These are phyloP conservation scores for Glomus cerebriforme DNA, from an alignment of 192 early-diverging fungal species.

Conservation along the genomic window DNA sequence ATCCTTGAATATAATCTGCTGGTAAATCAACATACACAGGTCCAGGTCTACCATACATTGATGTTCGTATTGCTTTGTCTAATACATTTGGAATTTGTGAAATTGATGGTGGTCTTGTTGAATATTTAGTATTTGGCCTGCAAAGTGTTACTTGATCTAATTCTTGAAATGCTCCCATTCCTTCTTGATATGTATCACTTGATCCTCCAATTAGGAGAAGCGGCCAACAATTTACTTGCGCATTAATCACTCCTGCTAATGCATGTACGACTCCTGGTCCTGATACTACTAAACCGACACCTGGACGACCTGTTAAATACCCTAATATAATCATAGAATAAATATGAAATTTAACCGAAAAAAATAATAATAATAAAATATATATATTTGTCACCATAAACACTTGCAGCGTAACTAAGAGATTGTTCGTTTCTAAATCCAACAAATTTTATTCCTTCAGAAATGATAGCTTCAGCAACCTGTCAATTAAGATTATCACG, in stretches of 20 bases:
- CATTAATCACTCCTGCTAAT: slow-evolving; percentile 67
- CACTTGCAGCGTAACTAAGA: slow-evolving; percentile 69
- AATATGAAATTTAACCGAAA: too few relatives aligned
- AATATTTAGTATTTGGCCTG: slow-evolving; percentile 62
- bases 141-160: slow-evolving; percentile 65
- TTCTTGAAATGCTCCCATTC: slow-evolving; percentile 76
- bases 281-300: slow-evolving; percentile 68
- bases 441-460: slow-evolving; percentile 67
- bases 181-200: slow-evolving; percentile 50
- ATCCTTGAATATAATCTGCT: slow-evolving; percentile 65
- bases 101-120: slow-evolving; percentile 51
- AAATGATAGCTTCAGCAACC: slow-evolving; percentile 71
- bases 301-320: slow-evolving; percentile 63
- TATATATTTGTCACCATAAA: slow-evolving; percentile 39
- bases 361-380: slow-evolving; percentile 3
- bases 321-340: slow-evolving; percentile 27
- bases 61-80: slow-evolving; percentile 55
- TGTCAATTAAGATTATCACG: slow-evolving; percentile 8
- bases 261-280: slow-evolving; percentile 76
- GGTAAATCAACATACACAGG: slow-evolving; percentile 69
- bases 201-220: slow-evolving; percentile 69
- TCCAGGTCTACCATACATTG: slow-evolving; percentile 63
- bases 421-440: slow-evolving; percentile 79
- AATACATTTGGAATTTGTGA: slow-evolving; percentile 54
- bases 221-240: slow-evolving; percentile 72